Evolutionary conservation across 139 green algal genomes (phyloP).

Genomic region (Asterochloris erici): DNA sequence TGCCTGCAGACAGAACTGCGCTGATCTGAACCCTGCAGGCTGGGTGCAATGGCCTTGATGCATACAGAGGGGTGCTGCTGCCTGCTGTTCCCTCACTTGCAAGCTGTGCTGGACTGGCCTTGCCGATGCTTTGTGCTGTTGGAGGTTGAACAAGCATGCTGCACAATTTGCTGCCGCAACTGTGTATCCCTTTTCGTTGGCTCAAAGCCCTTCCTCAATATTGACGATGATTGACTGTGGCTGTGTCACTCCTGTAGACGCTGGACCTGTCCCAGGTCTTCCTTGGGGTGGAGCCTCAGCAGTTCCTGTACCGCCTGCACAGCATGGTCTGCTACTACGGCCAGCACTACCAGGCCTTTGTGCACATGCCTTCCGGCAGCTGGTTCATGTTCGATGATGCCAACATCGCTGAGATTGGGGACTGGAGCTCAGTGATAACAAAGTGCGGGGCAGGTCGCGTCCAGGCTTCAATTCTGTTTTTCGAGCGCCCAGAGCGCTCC

Average conservation of each 20-base stretch:
- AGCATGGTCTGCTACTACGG: slow-evolving; percentile 89
- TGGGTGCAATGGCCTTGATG: too few species aligned
- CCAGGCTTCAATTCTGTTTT: slow-evolving; percentile 47
- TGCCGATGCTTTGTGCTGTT: too few species aligned
- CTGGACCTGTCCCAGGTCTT: slow-evolving; percentile 24
- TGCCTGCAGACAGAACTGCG: too few species aligned
- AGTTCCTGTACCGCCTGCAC: slow-evolving; percentile 54
- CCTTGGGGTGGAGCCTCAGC: neutral
- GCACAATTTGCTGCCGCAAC: too few species aligned
- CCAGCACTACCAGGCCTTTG: slow-evolving; percentile 85
- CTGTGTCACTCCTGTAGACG: slow-evolving; percentile 12
- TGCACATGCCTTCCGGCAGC: slow-evolving; percentile 27
- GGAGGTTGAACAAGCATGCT: too few species aligned
- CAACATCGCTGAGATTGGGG: slow-evolving; percentile 32
- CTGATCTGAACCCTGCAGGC: too few species aligned
- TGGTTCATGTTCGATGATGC: slow-evolving; percentile 71
- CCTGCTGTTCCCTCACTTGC: too few species aligned
- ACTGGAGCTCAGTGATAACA: slow-evolving; percentile 52
- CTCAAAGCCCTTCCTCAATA: too few species aligned
- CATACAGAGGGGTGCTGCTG: too few species aligned
- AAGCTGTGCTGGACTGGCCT: too few species aligned
- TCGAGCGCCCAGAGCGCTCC: neutral
- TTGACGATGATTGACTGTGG: neutral
- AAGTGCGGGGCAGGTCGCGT: slow-evolving; percentile 66
- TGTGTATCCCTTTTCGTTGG: too few species aligned